Evolutionary conservation across 106 monocot genomes (phyloP), one percentile per base, ranked within the genome.

Genomic region (Allium sativum): DNA sequence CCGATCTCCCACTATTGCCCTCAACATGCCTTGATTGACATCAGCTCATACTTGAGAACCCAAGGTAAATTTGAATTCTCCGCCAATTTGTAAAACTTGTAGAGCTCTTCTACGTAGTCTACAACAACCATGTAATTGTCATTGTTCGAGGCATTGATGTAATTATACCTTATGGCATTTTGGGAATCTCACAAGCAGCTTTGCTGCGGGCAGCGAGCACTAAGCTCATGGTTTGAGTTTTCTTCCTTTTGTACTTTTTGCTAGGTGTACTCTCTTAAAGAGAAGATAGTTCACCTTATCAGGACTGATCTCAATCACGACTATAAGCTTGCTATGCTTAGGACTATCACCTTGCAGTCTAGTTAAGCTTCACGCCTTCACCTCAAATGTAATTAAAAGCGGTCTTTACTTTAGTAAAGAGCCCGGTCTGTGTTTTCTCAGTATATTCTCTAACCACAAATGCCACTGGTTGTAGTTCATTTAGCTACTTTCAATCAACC

Each of bases 51-150:
- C 61, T 55, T 89, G 89, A n/a, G 76, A 74, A 18, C n/a, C 67
- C 75, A 89, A 18, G 73, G 75, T 21, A 62, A 45, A 53, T 44
- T 55, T 0, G 48, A 45, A 14, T 48, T 84, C 84, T 89, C 89
- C 14, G 68, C 52, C 41, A 51, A 68, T 31, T 70, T 81, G 46
- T 84, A 89, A 55, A 79, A 89, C n/a, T 52, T 76, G 63, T 89
- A 89, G 3, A 89, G 67, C 17, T 89, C 89, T 56, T 84, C 89
- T 0, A 89, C 79, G 53, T 89, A 89, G 12, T 89, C 89, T 6
- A 69, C 70, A 44, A 81, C 78, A 10, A 71, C 73, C 48, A 89
- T 42, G 56, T 84, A 70, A 68, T 89, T 73, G 0, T 65, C 50
- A 2, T 41, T 67, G 54, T 89, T 81, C 4, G 18, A 22, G 1